Conservation (phyloP, 768 basidiomycete genomes). For the Trametes sanguinea region DNA sequence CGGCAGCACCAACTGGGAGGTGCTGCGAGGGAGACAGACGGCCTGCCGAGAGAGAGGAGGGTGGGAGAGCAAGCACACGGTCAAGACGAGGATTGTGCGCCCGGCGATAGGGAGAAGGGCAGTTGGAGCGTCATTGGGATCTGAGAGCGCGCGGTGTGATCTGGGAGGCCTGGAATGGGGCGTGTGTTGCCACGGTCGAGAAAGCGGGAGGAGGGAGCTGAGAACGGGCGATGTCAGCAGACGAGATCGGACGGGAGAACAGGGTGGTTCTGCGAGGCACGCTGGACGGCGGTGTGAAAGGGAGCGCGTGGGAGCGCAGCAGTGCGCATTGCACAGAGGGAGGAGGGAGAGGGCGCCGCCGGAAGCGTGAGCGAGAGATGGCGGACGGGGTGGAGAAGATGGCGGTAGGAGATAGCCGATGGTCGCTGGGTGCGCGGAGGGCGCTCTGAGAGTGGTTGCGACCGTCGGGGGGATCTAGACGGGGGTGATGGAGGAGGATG, state of each 20-base stretch:
- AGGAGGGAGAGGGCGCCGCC: background rate
- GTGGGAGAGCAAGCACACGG: constrained; percentile 1
- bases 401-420: constrained; percentile 17
- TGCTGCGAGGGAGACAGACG: background rate
- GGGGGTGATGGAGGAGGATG: too few species aligned
- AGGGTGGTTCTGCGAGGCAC: constrained; percentile 17
- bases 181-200: constrained; percentile 14
- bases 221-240: constrained; percentile 15
- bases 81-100: constrained; percentile 4
- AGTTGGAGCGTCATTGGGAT: constrained; percentile 12
- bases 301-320: constrained; percentile 2
- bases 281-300: constrained; percentile 22
- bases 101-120: constrained; percentile 16
- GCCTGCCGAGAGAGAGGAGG: constrained; percentile 1
- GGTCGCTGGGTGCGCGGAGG: background rate
- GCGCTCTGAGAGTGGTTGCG: background rate
- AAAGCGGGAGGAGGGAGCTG: constrained; percentile 6
- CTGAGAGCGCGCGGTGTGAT: constrained; percentile 7
- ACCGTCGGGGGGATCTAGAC: too few species aligned
- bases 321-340: background rate
- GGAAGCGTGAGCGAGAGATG: background rate
- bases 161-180: constrained; percentile 7
- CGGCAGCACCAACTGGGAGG: background rate
- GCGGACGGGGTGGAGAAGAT: constrained; percentile 10
- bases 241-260: constrained; percentile 17